Percentiles rank a stretch among this genome's conserved stretches.
Evolutionary conservation across 768 basidiomycete species (phyloP).

Genomic region (Vararia minispora): DNA sequence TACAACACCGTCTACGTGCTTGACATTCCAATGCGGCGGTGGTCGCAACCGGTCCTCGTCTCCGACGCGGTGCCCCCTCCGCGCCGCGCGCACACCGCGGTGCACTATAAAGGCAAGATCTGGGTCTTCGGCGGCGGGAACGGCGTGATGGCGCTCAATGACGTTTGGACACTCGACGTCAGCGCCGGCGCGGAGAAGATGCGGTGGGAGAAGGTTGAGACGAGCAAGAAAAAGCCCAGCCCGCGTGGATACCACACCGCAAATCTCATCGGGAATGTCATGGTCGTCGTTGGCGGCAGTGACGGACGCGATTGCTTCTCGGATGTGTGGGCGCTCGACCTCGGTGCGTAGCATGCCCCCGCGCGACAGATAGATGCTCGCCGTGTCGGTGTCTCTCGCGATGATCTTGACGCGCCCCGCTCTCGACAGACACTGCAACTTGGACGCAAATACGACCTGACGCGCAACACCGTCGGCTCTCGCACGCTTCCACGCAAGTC

Average conservation of each 20-base stretch:
- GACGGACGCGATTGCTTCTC: conserved; percentile 84
- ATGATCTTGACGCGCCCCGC: too few species aligned
- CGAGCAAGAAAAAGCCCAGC: conserved; percentile 39
- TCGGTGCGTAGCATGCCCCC: conserved; percentile 42
- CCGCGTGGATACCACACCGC: conserved; percentile 86
- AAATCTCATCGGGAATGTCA: conserved; percentile 73
- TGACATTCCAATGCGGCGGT: conserved; percentile 63
- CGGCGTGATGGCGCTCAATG: conserved; percentile 80
- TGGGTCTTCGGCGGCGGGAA: conserved; percentile 95
- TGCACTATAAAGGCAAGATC: conserved; percentile 57
- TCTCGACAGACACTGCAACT: conserved; percentile 27
- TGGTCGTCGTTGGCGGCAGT: conserved; percentile 86
- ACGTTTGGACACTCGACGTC: conserved; percentile 81
- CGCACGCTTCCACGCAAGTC: conserved; percentile 82
- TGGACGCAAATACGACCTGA: conserved; percentile 33
- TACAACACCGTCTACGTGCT: conserved; percentile 77
- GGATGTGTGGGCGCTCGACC: conserved; percentile 78
- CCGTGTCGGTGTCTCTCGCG: too few species aligned
- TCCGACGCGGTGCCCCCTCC: conserved; percentile 25
- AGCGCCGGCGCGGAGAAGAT: conserved; percentile 28
- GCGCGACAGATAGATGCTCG: background rate
- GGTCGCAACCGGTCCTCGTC: conserved; percentile 37
- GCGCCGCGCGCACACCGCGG: conserved; percentile 82
- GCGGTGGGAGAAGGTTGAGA: conserved; percentile 47
- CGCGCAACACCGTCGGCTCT: conserved; percentile 48